Percentiles rank a stretch among this genome's conserved stretches.
phyloP scores from a whole-genome alignment of 2,329 filamentous ascomycete genomes.

The Aspergillus oerlinghausenensis region DNA sequence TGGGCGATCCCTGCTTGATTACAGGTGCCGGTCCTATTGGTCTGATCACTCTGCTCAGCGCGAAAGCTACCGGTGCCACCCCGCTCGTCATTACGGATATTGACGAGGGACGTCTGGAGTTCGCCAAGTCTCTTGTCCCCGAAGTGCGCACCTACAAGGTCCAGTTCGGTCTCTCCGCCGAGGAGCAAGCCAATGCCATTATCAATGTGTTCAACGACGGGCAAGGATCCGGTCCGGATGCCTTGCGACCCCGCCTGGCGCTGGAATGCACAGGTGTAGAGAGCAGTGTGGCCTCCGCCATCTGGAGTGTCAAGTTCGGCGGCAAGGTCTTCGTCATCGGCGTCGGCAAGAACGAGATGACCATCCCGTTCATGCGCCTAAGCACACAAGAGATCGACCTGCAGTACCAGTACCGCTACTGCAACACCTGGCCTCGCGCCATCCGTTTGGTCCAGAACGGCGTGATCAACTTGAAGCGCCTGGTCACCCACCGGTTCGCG shows the following conservation, averaged over 20 bases:
- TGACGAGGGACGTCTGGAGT: conserved; percentile 75
- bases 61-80: conserved; percentile 78
- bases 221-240: conserved; percentile 36
- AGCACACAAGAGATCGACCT: conserved; percentile 90
- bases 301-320: conserved; percentile 89
- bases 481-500: conserved; percentile 83
- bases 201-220: conserved; percentile 61
- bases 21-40: conserved; percentile 95
- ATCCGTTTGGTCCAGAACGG: conserved; percentile 83
- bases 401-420: conserved; percentile 94
- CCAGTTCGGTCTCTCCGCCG: conserved; percentile 46
- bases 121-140: conserved; percentile 79
- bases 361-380: conserved; percentile 89
- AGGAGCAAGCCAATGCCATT: conserved; percentile 66
- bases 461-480: conserved; percentile 71
- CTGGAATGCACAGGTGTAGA: conserved; percentile 96
- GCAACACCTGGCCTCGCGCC: conserved; percentile 92
- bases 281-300: conserved; percentile 77
- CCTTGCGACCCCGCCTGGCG: conserved; percentile 72
- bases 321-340: conserved; percentile 97
- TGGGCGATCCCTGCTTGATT: conserved; percentile 83
- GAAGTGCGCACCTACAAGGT: conserved; percentile 67
- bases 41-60: conserved; percentile 80
- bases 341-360: conserved; percentile 92
- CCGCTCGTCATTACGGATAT: conserved; percentile 95